A percentile compares a stretch with the other conserved stretches of the same genome.
Conservation (phyloP, 2,329 filamentous ascomycete genomes). For the Fusarium siculi region DNA sequence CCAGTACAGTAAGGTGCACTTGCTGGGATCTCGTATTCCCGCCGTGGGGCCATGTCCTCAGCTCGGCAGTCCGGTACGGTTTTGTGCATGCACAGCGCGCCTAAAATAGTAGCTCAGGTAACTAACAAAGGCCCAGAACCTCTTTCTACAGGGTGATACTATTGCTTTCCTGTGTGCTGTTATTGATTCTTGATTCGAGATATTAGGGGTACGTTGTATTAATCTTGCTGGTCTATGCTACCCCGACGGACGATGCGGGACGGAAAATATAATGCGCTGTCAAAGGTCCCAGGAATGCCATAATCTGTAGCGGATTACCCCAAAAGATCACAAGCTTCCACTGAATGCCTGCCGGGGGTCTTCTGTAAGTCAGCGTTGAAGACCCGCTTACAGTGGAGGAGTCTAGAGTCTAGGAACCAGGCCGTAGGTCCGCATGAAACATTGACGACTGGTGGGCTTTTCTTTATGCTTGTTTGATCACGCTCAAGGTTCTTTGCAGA, state of each 20-base stretch:
- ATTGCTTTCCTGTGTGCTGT: background rate
- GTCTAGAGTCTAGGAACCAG: background rate
- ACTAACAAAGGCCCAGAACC: conserved; percentile 2
- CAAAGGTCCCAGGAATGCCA: conserved; percentile 15
- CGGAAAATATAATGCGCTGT: background rate
- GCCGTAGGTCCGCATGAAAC: background rate
- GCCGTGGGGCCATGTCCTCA: conserved; percentile 21
- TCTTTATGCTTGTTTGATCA: background rate
- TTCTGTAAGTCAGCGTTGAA: conserved; percentile 14
- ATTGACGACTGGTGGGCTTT: background rate
- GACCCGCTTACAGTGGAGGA: conserved; percentile 15
- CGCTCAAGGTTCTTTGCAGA: background rate
- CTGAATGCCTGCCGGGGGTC: conserved; percentile 16
- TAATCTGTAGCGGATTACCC: background rate
- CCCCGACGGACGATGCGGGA: conserved; percentile 1
- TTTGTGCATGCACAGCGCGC: conserved; percentile 8
- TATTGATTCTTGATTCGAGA: background rate
- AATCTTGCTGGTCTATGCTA: conserved; percentile 3
- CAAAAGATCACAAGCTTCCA: conserved; percentile 13
- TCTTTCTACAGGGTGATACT: background rate
- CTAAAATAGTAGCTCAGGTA: conserved; percentile 22
- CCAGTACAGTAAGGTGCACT: background rate
- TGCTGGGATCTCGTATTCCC: conserved; percentile 39
- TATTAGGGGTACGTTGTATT: conserved; percentile 28
- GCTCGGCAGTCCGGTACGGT: conserved; percentile 22